Percentiles rank a stretch among this genome's conserved stretches.
These are phyloP conservation scores for Verticillium albo-atrum DNA, from an alignment of 2,329 filamentous ascomycete genomes.

Conservation along the genomic window DNA sequence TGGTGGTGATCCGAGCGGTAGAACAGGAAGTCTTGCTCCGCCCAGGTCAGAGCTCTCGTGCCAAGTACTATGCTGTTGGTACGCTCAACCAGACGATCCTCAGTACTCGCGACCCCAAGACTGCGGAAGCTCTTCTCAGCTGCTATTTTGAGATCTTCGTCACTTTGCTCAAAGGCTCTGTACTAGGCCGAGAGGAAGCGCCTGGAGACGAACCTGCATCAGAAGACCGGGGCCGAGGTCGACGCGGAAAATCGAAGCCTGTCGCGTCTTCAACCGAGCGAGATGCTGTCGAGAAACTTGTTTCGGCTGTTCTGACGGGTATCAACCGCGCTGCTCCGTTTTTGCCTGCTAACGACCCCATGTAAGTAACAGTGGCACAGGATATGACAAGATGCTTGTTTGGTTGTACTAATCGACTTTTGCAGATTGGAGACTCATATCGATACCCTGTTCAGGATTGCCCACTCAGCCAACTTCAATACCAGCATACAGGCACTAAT, in stretches of 20 bases:
- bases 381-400: not conserved
- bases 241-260: not conserved
- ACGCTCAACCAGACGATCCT: slow-evolving; percentile 96
- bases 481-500: slow-evolving; percentile 94
- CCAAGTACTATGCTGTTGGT: slow-evolving; percentile 94
- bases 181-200: slow-evolving; percentile 4
- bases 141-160: slow-evolving; percentile 94
- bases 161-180: slow-evolving; percentile 60
- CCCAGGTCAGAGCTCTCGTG: slow-evolving; percentile 79
- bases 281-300: slow-evolving; percentile 83
- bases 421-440: slow-evolving; percentile 77
- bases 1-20: slow-evolving; percentile 75
- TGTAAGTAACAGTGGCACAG: slow-evolving; percentile 50
- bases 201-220: not conserved
- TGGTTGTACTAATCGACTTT: slow-evolving; percentile 14
- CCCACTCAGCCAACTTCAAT: slow-evolving; percentile 98
- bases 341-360: slow-evolving; percentile 71
- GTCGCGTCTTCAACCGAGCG: slow-evolving; percentile 35
- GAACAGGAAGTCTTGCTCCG: slow-evolving; percentile 86
- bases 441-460: slow-evolving; percentile 91
- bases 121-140: slow-evolving; percentile 76
- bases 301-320: slow-evolving; percentile 85
- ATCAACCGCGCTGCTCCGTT: slow-evolving; percentile 97
- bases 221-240: not conserved
- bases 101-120: slow-evolving; percentile 73